phyloP scores from a whole-genome alignment of 768 basidiomycete genomes.

The Infundibulicybe gibba region DNA sequence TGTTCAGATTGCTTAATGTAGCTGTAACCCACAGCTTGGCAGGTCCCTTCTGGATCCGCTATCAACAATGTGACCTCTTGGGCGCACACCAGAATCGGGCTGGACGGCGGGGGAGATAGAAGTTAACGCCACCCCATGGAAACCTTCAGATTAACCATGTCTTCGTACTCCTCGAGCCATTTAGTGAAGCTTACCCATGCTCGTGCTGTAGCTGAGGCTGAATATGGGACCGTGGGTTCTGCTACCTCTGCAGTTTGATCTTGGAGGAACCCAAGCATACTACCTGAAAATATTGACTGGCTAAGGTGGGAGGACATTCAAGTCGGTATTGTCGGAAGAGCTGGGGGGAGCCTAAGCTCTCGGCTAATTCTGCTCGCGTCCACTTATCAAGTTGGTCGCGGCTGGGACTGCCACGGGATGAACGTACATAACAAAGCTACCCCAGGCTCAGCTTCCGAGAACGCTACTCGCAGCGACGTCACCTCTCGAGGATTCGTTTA shows the following conservation, averaged over 20 bases:
- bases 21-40: slow-evolving; percentile 37
- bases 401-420: no score
- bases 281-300: no score
- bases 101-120: not conserved
- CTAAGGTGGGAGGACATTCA: no score
- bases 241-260: slow-evolving; percentile 29
- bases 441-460: no score
- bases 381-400: no score
- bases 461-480: no score
- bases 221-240: slow-evolving; percentile 6
- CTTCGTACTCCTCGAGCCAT: slow-evolving; percentile 42
- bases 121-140: slow-evolving; percentile 33
- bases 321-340: no score
- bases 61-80: slow-evolving; percentile 44
- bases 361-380: no score
- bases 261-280: slow-evolving; percentile 24
- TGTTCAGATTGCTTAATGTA: slow-evolving; percentile 38
- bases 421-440: no score
- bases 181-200: slow-evolving; percentile 35
- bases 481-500: no score
- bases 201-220: slow-evolving; percentile 4
- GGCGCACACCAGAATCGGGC: not conserved
- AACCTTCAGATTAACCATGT: slow-evolving; percentile 32
- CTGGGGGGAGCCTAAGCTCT: no score
- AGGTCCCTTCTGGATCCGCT: slow-evolving; percentile 47